Conservation (phyloP, 495 filamentous ascomycete genomes). For the Podospora conica region DNA sequence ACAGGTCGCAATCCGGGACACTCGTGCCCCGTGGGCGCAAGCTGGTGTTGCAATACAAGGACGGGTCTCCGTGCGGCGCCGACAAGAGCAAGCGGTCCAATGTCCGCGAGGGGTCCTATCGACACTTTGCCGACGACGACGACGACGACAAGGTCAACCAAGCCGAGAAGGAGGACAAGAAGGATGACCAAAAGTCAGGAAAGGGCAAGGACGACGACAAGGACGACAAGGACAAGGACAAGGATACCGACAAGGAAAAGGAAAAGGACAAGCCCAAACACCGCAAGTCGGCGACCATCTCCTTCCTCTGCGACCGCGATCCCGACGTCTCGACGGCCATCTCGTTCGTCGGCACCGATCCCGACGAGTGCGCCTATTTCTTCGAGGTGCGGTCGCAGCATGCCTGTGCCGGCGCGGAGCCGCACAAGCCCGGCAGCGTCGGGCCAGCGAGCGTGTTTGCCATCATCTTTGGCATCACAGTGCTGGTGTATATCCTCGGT, state of each 20-base stretch:
- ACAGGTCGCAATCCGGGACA: constrained; percentile 59
- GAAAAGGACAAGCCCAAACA: constrained; percentile 43
- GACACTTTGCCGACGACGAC: constrained; percentile 30
- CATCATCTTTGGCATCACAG: constrained; percentile 78
- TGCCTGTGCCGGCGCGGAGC: constrained; percentile 64
- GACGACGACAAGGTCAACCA: constrained; percentile 4
- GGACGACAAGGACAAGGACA: constrained; percentile 33
- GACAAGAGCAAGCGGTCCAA: constrained; percentile 17
- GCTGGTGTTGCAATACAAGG: constrained; percentile 84
- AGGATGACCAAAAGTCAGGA: constrained; percentile 14
- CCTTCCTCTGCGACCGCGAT: constrained; percentile 86
- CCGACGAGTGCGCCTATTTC: constrained; percentile 89
- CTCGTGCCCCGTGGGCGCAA: constrained; percentile 81
- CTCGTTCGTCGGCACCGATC: constrained; percentile 76
- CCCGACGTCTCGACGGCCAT: constrained; percentile 51
- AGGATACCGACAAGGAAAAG: constrained; percentile 26
- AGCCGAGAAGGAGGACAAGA: constrained; percentile 15
- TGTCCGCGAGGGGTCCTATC: constrained; percentile 32
- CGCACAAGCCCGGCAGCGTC: constrained; percentile 58
- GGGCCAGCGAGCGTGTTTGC: constrained; percentile 87
- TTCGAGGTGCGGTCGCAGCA: constrained; percentile 88
- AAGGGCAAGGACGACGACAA: constrained; percentile 19
- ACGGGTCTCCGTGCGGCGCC: constrained; percentile 73
- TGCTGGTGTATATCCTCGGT: constrained; percentile 83
- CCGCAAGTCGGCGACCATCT: constrained; percentile 82